Evolutionary conservation across 2,329 filamentous ascomycete species (phyloP).

Genomic region (Diaporthe aspalathi): DNA sequence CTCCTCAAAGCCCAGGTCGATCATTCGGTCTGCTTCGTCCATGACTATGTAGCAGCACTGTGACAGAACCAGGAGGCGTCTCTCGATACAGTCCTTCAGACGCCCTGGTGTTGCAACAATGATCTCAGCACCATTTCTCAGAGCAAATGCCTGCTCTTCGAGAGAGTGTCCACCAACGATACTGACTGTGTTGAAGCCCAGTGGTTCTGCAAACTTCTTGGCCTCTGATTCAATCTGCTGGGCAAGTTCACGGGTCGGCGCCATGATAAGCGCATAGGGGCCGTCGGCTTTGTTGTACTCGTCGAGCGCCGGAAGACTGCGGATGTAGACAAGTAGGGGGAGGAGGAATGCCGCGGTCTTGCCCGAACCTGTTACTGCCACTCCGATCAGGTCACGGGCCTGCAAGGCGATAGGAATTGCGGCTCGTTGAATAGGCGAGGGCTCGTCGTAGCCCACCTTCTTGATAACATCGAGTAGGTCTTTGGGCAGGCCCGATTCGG

Average conservation of each 20-base stretch:
- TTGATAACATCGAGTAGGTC: conserved; percentile 84
- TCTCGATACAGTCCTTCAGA: conserved; percentile 95
- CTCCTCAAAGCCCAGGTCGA: conserved; percentile 97
- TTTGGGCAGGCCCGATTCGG: conserved; percentile 83
- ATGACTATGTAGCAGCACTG: conserved; percentile 99
- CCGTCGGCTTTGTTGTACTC: conserved; percentile 92
- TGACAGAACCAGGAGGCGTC: conserved; percentile 88
- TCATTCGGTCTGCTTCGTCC: conserved; percentile 99
- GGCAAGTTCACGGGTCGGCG: conserved; percentile 95
- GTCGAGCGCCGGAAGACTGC: conserved; percentile 84
- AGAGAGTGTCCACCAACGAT: conserved; percentile 97
- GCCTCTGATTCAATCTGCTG: conserved; percentile 98
- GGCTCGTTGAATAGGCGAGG: conserved; percentile 90
- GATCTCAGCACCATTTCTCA: conserved; percentile 94
- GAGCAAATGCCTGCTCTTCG: conserved; percentile 90
- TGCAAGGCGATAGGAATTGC: conserved; percentile 96
- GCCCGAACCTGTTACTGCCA: conserved; percentile 97
- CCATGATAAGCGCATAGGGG: conserved; percentile 96
- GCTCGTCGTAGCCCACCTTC: conserved; percentile 89
- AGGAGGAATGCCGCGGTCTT: conserved; percentile 97
- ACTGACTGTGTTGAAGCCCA: conserved; percentile 95
- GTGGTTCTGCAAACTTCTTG: conserved; percentile 87
- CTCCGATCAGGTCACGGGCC: conserved; percentile 94
- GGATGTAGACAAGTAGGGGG: conserved; percentile 93
- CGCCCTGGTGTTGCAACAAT: conserved; percentile 98